These are phyloP conservation scores for Trichothecium sympodiale DNA, from an alignment of 2,329 filamentous ascomycete genomes.

Conservation along the genomic window DNA sequence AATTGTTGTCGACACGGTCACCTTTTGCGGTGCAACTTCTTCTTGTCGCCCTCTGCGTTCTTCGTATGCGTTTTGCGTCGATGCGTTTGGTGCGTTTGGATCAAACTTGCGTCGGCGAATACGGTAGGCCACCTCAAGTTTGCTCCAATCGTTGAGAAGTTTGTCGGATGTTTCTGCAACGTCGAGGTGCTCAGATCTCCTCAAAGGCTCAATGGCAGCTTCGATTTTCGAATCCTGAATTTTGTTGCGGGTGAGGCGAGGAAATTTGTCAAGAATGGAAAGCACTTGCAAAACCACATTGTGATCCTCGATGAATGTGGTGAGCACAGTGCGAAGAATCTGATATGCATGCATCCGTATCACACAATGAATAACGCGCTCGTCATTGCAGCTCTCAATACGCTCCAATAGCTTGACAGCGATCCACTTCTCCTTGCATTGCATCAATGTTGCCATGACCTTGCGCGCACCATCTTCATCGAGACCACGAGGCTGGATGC, in stretches of 20 bases:
- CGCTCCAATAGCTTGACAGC: constrained; percentile 86
- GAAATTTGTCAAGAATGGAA: constrained; percentile 79
- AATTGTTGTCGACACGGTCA: constrained; percentile 31
- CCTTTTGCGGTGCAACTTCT: constrained; percentile 26
- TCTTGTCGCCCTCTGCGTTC: constrained; percentile 46
- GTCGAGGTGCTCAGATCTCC: constrained; percentile 57
- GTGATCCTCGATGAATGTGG: constrained; percentile 76
- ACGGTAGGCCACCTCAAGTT: constrained; percentile 80
- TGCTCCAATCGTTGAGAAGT: constrained; percentile 77
- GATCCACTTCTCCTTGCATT: constrained; percentile 99
- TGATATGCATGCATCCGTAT: constrained; percentile 96
- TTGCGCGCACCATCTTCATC: constrained; percentile 79
- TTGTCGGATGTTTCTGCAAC: constrained; percentile 61
- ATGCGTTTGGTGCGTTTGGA: constrained; percentile 45
- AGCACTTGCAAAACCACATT: constrained; percentile 86
- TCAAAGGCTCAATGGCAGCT: constrained; percentile 60
- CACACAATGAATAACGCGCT: constrained; percentile 76
- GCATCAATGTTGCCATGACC: constrained; percentile 93
- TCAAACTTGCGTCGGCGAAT: constrained; percentile 86
- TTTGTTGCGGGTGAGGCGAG: constrained; percentile 89
- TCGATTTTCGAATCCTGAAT: constrained; percentile 96
- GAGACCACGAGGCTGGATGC: constrained; percentile 67
- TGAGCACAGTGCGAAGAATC: constrained; percentile 79
- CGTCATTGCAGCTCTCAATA: constrained; percentile 77
- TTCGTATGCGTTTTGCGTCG: constrained; percentile 42